Percentiles rank a stretch among this genome's conserved stretches.
These are phyloP conservation scores for Solanum pimpinellifolium DNA, from an alignment of 257 asterid species.

Conservation along the genomic window DNA sequence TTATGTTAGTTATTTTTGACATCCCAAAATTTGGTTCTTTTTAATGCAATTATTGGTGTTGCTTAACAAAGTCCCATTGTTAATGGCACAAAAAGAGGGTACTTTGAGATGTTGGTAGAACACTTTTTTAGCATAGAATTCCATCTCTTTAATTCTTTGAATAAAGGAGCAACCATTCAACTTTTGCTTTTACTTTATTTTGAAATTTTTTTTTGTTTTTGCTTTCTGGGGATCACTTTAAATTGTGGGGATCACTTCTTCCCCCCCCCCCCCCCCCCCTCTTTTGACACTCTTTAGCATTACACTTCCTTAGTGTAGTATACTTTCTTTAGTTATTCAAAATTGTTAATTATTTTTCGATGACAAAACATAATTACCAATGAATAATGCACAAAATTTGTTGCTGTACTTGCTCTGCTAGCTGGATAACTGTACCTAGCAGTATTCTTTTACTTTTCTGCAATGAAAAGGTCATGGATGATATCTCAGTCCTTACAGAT, in stretches of 20 bases:
- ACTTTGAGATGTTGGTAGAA: background rate
- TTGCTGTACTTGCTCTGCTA: background rate
- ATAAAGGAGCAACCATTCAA: constrained; percentile 20
- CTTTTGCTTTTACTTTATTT: constrained; percentile 37
- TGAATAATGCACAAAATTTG: background rate
- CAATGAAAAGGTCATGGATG: constrained; percentile 28
- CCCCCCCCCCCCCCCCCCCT: too few relatives aligned
- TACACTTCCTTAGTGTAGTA: background rate
- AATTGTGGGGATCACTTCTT: constrained; percentile 8
- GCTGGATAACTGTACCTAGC: background rate
- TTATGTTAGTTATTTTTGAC: background rate
- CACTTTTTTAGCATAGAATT: constrained; percentile 37
- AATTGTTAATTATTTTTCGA: background rate
- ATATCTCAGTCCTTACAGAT: constrained; percentile 18
- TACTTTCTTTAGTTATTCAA: background rate
- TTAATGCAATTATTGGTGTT: constrained; percentile 2
- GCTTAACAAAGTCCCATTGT: background rate
- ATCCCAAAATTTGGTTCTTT: background rate
- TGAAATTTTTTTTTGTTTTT: constrained; percentile 1
- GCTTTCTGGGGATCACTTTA: constrained; percentile 17
- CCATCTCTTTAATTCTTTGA: constrained; percentile 17
- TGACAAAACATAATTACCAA: background rate
- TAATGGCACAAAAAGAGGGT: background rate
- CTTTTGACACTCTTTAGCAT: background rate
- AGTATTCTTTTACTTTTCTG: constrained; percentile 27